Evolutionary conservation across 163 green algal species (phyloP).

Genomic region (Scenedesmus sp.): DNA sequence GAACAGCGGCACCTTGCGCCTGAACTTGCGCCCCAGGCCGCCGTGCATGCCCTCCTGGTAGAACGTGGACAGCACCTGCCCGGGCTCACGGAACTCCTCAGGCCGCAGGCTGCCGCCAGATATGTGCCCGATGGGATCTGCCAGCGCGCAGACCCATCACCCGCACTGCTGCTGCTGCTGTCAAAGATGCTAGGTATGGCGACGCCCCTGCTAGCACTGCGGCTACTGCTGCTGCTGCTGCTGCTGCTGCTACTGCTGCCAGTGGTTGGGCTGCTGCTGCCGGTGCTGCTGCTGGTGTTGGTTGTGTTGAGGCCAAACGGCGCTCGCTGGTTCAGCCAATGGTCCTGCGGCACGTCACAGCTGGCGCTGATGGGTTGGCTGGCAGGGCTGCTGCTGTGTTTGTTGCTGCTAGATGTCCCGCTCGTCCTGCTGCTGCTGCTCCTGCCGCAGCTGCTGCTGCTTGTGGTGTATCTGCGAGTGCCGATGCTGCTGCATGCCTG

Average conservation of each 20-base stretch:
- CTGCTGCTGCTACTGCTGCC: background rate
- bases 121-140: background rate
- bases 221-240: slow-evolving; percentile 17
- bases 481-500: slow-evolving; percentile 9
- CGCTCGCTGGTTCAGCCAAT: background rate
- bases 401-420: background rate
- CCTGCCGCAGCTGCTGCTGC: slow-evolving; percentile 2
- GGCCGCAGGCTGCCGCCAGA: background rate
- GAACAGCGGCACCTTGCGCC: slow-evolving; percentile 46
- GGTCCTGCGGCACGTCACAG: background rate
- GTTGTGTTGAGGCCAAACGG: background rate
- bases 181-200: slow-evolving; percentile 10
- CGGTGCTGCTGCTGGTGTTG: slow-evolving; percentile 3
- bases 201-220: background rate
- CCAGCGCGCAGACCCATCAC: background rate
- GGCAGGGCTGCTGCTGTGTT: background rate
- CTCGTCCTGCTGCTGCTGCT: background rate
- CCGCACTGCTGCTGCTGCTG: background rate
- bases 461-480: background rate
- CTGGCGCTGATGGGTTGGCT: background rate
- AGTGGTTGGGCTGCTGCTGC: too few species aligned
- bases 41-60: slow-evolving; percentile 42
- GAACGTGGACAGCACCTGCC: slow-evolving; percentile 19
- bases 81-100: slow-evolving; percentile 17
- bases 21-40: slow-evolving; percentile 31